phyloP scores from a whole-genome alignment of 768 basidiomycete genomes.

The Phallus indusiatus region DNA sequence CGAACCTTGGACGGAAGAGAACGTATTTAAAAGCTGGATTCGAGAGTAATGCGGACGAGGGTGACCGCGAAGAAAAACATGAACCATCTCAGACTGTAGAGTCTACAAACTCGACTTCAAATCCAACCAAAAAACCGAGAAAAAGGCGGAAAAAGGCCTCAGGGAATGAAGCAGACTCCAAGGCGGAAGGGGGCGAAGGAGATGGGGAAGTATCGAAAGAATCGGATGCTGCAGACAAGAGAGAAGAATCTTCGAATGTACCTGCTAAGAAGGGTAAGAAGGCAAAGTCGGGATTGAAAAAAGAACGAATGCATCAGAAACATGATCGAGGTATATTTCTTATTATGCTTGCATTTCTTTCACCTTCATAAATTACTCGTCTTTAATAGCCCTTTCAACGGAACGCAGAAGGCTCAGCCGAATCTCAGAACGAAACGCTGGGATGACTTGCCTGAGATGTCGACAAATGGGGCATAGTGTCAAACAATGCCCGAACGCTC shows the following conservation, averaged over 20 bases:
- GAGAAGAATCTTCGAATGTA: neutral
- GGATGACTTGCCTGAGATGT: conserved; percentile 81
- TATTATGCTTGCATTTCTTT: neutral
- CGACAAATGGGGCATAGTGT: conserved; percentile 77
- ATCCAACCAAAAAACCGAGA: conserved; percentile 4
- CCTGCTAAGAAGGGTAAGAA: neutral
- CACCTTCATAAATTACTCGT: conserved; percentile 12
- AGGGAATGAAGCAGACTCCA: conserved; percentile 14
- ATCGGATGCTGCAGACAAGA: neutral
- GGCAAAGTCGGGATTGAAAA: conserved; percentile 17
- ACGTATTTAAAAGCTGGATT: conserved; percentile 62
- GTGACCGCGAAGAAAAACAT: conserved; percentile 17
- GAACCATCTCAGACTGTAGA: conserved; percentile 8
- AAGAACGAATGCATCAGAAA: conserved; percentile 22
- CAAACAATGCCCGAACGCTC: conserved; percentile 58
- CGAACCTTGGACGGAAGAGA: conserved; percentile 66
- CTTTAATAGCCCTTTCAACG: conserved; percentile 20
- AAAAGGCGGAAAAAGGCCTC: conserved; percentile 6
- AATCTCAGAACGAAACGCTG: conserved; percentile 41
- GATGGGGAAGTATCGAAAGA: neutral
- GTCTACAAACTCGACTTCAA: neutral
- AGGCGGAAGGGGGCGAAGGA: conserved; percentile 6
- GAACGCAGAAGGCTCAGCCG: conserved; percentile 63
- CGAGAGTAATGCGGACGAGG: conserved; percentile 14
- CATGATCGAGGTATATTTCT: conserved; percentile 14